phyloP scores from a whole-genome alignment of 75 land plant species.

The Sequoiadendron giganteum region DNA sequence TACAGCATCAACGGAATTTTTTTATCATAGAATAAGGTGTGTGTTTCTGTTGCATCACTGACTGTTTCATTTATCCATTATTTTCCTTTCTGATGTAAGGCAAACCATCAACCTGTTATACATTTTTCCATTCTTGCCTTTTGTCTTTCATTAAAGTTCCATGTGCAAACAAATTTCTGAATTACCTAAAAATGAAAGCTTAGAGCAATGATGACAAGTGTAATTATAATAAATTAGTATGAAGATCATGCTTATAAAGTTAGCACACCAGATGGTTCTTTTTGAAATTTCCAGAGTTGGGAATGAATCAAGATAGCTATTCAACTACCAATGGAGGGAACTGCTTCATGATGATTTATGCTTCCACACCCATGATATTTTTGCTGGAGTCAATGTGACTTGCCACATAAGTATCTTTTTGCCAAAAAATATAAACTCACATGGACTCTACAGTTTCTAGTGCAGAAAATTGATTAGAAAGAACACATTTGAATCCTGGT shows the following conservation, averaged over 20 bases:
- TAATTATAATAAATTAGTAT: not conserved
- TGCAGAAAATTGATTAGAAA: not conserved
- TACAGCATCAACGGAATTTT: not conserved
- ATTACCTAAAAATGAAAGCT: not conserved
- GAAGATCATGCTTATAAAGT: not conserved
- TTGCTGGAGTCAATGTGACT: not conserved
- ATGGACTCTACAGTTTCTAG: not conserved
- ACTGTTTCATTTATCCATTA: not conserved
- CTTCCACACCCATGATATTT: not conserved
- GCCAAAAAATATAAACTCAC: not conserved
- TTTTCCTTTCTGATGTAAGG: not conserved
- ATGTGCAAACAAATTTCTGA: not conserved
- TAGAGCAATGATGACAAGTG: not conserved
- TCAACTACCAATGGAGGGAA: not conserved
- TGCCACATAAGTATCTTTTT: not conserved
- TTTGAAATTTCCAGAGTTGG: not conserved
- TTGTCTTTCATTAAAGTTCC: not conserved
- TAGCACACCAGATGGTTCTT: not conserved
- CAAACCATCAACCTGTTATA: not conserved
- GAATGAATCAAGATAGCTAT: not conserved
- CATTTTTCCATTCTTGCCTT: not conserved
- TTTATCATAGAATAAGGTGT: not conserved
- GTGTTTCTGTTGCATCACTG: not conserved
- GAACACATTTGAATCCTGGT: no score
- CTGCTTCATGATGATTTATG: not conserved